Evolutionary conservation across 495 filamentous ascomycete species (phyloP).

Genomic region (Neurospora sp.): DNA sequence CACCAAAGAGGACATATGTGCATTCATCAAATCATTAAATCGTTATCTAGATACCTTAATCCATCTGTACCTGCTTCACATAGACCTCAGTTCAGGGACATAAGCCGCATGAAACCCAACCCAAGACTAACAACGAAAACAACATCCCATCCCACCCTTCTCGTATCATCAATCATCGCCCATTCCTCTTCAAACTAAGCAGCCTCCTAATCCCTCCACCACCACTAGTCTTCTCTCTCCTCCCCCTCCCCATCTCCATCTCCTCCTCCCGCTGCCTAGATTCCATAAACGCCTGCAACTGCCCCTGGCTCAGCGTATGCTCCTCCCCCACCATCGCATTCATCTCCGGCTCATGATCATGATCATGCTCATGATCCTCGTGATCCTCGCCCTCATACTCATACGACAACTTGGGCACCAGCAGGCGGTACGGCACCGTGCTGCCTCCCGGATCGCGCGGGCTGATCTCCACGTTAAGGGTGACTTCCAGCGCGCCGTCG

Average conservation of each 20-base stretch:
- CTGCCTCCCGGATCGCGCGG: constrained; percentile 78
- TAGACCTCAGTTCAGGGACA: not conserved
- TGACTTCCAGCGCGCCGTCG: constrained; percentile 71
- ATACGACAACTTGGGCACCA: constrained; percentile 68
- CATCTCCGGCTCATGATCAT: constrained; percentile 1
- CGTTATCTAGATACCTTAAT: not conserved
- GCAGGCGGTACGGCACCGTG: constrained; percentile 75
- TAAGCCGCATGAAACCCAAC: not conserved
- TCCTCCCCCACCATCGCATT: constrained; percentile 3
- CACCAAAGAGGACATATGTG: not conserved
- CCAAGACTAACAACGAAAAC: not conserved
- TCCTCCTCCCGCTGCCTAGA: not conserved
- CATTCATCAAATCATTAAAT: not conserved
- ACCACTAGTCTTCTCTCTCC: constrained; percentile 2
- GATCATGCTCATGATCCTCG: constrained; percentile 13
- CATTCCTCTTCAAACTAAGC: constrained; percentile 10
- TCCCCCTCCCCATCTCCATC: not conserved
- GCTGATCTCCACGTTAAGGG: constrained; percentile 77
- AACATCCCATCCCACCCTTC: not conserved
- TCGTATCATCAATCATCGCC: not conserved
- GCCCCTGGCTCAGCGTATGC: constrained; percentile 4
- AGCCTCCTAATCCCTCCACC: constrained; percentile 10
- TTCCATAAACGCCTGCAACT: not conserved
- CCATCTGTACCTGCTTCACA: not conserved
- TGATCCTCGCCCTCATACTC: constrained; percentile 30